Evolutionary conservation across 139 green algal species (phyloP).

Genomic region (Deuterostichococcus epilithicus): DNA sequence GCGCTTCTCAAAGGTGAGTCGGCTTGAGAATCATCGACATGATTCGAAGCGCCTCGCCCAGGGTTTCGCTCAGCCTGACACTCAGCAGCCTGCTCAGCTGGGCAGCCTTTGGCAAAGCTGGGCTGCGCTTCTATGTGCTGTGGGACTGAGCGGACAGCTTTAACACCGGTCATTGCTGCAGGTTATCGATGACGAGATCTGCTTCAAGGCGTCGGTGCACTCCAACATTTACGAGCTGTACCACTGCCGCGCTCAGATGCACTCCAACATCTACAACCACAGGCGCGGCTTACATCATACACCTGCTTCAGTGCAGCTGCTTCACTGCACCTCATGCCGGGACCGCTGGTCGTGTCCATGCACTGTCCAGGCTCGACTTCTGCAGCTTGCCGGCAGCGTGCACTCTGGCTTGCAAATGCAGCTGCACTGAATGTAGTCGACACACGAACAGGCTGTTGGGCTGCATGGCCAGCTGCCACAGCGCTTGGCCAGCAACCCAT

Average conservation of each 20-base stretch:
- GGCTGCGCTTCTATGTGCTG: neutral
- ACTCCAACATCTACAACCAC: conserved; percentile 78
- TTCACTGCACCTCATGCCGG: neutral
- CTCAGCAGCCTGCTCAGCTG: neutral
- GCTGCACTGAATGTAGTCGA: no score
- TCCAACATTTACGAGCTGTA: conserved; percentile 75
- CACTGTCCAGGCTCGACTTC: no score
- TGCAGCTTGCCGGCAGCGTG: no score
- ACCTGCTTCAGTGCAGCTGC: no score
- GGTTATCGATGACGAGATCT: conserved; percentile 76
- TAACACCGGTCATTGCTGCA: conserved; percentile 15
- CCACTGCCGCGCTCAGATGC: conserved; percentile 59
- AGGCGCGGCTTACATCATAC: conserved; percentile 22
- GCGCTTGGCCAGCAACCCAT: neutral
- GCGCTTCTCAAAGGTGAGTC: conserved; percentile 50
- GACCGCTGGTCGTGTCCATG: no score
- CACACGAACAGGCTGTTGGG: no score
- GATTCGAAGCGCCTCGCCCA: no score
- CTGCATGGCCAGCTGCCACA: no score
- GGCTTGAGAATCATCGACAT: no score
- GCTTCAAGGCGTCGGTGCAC: conserved; percentile 79
- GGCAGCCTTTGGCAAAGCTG: neutral
- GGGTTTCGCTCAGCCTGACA: no score
- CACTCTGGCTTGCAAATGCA: no score
- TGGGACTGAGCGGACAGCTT: neutral